phyloP scores from a whole-genome alignment of 202 grass and related monocot genomes.

The Dendrocalamus latiflorus region DNA sequence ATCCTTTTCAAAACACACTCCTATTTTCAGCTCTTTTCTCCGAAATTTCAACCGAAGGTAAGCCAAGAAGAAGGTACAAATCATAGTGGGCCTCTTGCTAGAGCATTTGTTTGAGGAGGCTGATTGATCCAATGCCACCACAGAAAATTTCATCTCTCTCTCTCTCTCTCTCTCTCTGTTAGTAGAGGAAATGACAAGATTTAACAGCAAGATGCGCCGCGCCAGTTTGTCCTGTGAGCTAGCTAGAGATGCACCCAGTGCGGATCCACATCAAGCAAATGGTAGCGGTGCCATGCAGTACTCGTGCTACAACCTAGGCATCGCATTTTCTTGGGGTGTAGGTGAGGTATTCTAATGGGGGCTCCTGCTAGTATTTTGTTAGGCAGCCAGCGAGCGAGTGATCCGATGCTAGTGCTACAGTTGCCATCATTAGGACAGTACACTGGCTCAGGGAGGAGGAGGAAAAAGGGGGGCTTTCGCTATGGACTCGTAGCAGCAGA shows the following conservation, averaged over 20 bases:
- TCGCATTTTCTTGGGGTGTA: neutral
- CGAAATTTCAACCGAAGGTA: neutral
- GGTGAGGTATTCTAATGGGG: neutral
- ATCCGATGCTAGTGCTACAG: conserved; percentile 41
- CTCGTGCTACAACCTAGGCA: neutral
- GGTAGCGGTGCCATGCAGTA: neutral
- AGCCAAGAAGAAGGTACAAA: neutral
- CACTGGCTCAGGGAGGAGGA: neutral
- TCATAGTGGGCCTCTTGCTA: neutral
- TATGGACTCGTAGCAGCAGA: neutral
- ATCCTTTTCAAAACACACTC: neutral
- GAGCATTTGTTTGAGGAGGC: neutral
- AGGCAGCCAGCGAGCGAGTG: conserved; percentile 22
- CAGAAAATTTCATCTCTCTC: neutral
- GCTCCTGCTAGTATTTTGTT: neutral
- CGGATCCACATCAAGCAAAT: conserved; percentile 16
- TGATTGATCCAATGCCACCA: neutral
- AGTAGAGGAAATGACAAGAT: neutral
- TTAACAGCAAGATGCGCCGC: neutral
- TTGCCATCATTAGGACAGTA: conserved; percentile 35
- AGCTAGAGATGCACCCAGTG: neutral
- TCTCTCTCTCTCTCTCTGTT: neutral
- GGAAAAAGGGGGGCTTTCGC: neutral
- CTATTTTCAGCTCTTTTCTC: neutral
- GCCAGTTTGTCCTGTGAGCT: neutral